A percentile compares a stretch with the other conserved stretches of the same genome.
Conservation (phyloP, 1,284 basidiomycete genomes). For the Cryptococcus jaspeensis region DNA sequence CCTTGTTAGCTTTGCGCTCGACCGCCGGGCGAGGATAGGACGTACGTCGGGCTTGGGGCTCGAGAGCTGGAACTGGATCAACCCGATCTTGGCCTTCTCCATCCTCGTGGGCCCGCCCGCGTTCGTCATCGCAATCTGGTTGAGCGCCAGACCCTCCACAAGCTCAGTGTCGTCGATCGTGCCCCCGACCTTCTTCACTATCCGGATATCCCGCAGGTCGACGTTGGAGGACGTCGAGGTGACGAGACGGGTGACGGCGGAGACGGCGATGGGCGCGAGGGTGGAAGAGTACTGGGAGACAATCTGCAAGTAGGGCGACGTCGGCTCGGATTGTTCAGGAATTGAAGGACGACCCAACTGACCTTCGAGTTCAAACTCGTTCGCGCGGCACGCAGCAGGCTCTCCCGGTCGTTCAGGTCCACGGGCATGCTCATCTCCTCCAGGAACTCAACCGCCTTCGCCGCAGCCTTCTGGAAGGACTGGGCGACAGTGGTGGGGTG, state of each 20-base stretch:
- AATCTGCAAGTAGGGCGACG: conserved; percentile 60
- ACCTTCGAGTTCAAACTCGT: conserved; percentile 97
- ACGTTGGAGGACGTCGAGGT: conserved; percentile 87
- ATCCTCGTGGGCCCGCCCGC: conserved; percentile 92
- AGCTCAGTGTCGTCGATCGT: conserved; percentile 99
- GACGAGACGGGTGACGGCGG: conserved; percentile 87
- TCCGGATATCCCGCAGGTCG: conserved; percentile 91
- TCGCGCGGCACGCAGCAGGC: conserved; percentile 85
- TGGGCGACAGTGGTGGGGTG: conserved; percentile 98
- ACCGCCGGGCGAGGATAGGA: conserved; percentile 11
- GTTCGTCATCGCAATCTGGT: conserved; percentile 87
- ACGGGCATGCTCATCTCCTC: conserved; percentile 91
- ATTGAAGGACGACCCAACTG: conserved; percentile 8
- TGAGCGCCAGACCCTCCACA: conserved; percentile 91
- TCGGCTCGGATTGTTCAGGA: background rate
- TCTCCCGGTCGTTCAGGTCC: conserved; percentile 83
- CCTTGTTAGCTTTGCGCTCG: background rate
- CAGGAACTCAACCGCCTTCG: conserved; percentile 91
- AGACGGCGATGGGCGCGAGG: conserved; percentile 93
- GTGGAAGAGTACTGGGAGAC: conserved; percentile 99
- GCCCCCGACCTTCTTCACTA: conserved; percentile 98
- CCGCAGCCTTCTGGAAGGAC: conserved; percentile 87
- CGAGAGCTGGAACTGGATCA: conserved; percentile 97
- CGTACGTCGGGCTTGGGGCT: conserved; percentile 96
- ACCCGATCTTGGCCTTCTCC: conserved; percentile 98